Conservation (phyloP, 2,329 filamentous ascomycete genomes). For the Verticillium klebahnii region DNA sequence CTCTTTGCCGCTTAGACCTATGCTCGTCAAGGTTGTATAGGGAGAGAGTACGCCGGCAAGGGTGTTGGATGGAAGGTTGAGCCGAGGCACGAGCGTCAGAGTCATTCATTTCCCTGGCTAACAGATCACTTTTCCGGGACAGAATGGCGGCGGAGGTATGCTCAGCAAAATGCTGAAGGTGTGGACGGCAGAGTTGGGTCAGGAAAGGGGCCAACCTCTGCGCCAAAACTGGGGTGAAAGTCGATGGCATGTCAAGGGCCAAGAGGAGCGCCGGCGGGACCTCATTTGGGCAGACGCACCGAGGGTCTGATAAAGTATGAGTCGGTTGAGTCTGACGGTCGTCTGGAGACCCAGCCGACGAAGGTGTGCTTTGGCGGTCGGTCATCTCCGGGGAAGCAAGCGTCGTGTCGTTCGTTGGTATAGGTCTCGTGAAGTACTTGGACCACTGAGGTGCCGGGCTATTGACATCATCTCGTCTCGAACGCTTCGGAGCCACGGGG, state of each 20-base stretch:
- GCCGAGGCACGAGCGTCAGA: not conserved
- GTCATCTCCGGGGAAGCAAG: not conserved
- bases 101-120: not conserved
- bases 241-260: slow-evolving; percentile 3
- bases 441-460: not conserved
- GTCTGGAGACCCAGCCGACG: not conserved
- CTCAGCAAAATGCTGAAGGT: slow-evolving; percentile 4
- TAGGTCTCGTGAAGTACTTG: not conserved
- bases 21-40: not conserved
- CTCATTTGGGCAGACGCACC: slow-evolving; percentile 1
- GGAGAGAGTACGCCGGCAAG: slow-evolving; percentile 2
- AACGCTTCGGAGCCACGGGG: not conserved
- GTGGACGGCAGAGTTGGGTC: slow-evolving; percentile 2
- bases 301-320: not conserved
- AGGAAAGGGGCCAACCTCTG: slow-evolving; percentile 1
- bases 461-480: not conserved
- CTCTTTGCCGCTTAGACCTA: not conserved
- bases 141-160: not conserved
- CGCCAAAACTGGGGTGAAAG: slow-evolving; percentile 2
- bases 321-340: not conserved
- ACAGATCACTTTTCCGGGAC: not conserved
- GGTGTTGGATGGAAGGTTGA: not conserved
- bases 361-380: not conserved
- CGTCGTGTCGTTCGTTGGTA: not conserved
- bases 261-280: slow-evolving; percentile 4